phyloP scores from a whole-genome alignment of 1,284 basidiomycete genomes.

The Sporisorium exsertum region DNA sequence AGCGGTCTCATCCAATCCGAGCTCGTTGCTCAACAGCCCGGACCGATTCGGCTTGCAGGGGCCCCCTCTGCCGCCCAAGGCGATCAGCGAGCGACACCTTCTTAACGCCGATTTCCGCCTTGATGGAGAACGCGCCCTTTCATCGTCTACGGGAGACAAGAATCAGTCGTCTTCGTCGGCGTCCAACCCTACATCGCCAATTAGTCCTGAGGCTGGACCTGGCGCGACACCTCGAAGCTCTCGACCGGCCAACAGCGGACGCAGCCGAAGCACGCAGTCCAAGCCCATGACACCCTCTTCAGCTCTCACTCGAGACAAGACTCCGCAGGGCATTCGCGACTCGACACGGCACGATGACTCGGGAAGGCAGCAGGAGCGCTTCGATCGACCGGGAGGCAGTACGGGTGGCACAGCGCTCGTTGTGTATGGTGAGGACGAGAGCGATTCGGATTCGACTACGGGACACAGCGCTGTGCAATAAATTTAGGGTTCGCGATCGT shows the following conservation, averaged over 20 bases:
- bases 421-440: constrained; percentile 65
- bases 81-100: constrained; percentile 62
- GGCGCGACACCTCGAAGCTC: constrained; percentile 11
- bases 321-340: constrained; percentile 27
- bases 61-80: constrained; percentile 59
- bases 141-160: background rate
- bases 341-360: constrained; percentile 6
- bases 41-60: constrained; percentile 63
- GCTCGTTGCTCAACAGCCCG: constrained; percentile 54
- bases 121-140: constrained; percentile 26
- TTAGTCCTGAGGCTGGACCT: background rate
- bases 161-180: constrained; percentile 2
- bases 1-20: constrained; percentile 26
- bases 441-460: constrained; percentile 51
- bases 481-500: too few relatives aligned
- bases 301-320: constrained; percentile 33
- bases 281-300: constrained; percentile 46
- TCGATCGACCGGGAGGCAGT: constrained; percentile 14
- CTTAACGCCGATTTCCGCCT: constrained; percentile 63
- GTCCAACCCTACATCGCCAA: background rate
- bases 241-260: constrained; percentile 12
- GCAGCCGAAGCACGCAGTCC: constrained; percentile 21
- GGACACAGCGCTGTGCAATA: too few relatives aligned
- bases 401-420: constrained; percentile 58
- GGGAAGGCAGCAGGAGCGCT: constrained; percentile 9